These are phyloP conservation scores for Fusarium sp. DNA, from an alignment of 2,329 filamentous ascomycete genomes.

Conservation along the genomic window DNA sequence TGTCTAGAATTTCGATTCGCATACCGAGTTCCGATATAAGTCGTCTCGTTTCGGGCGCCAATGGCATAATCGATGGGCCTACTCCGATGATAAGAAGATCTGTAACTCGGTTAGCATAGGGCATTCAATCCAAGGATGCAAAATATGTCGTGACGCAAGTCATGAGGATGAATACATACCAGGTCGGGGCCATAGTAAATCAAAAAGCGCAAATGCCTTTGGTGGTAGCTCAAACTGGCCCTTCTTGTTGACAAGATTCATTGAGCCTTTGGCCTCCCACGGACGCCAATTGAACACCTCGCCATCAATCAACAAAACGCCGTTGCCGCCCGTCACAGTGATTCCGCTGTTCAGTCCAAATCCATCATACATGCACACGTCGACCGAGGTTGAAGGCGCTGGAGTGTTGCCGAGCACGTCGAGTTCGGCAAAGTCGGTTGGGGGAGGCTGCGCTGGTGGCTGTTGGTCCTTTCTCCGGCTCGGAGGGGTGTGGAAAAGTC, in stretches of 20 bases:
- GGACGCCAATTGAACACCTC: conserved; percentile 92
- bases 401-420: conserved; percentile 82
- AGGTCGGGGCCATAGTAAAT: conserved; percentile 86
- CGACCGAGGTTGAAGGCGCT: conserved; percentile 81
- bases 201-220: conserved; percentile 78
- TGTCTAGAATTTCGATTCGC: conserved; percentile 88
- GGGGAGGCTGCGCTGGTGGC: conserved; percentile 47
- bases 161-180: conserved; percentile 63
- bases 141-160: not conserved
- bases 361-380: conserved; percentile 82
- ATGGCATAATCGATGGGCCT: conserved; percentile 76
- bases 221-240: conserved; percentile 82
- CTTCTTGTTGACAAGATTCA: conserved; percentile 73
- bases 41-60: conserved; percentile 78
- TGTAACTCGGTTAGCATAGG: conserved; percentile 46
- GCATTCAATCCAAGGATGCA: not conserved
- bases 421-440: conserved; percentile 75
- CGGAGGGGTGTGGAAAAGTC: conserved; percentile 35
- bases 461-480: conserved; percentile 30
- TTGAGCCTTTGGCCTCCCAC: conserved; percentile 66
- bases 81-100: conserved; percentile 92
- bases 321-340: conserved; percentile 73
- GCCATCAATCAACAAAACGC: conserved; percentile 81
- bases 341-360: conserved; percentile 88
- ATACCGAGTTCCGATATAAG: conserved; percentile 82